Base-by-base conservation (phyloP, 179 eudicot genomes). In the Pouteria campechiana region DNA sequence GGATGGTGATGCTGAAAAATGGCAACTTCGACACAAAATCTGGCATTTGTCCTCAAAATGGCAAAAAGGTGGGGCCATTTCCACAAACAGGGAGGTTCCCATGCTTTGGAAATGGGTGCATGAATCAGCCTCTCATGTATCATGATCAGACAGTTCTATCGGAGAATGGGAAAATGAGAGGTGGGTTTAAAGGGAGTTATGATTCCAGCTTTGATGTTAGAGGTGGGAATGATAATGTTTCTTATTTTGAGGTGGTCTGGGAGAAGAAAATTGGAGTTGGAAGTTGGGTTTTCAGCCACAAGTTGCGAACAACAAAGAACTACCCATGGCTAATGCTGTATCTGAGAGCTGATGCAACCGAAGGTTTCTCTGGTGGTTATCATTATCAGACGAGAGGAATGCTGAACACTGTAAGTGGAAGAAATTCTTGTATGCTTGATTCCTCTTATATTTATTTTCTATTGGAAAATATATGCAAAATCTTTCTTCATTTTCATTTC, bases 291-390 rank as follows among this genome's bases (percentile, higher is more conserved):
- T 73, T 83, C 44, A 48, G 24, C 15, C 88, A 83, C 56, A 79
- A 76, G 52, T 68, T 83, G 2, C 60, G 55, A 15, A 83, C 88
- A 2, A 65, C 88, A 3, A 55, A 49, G 6, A 56, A 57, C 44
- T 79, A 83, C 42, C 94, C 94, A 3, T 83, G 94, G 94, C 55
- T 83, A 21, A 83, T 79, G 94, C 38, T 83, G 52, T 83, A 83
- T 48, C 61, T 83, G 0, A 70, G 94, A 48, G 81, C 94, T 5
- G 94, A 83, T 58, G 88, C 94, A 1, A 73, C 94, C 5, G 57
- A 34, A 24, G 88, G 94, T 0, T 79, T 64, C 51, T 75, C 83
- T 7, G 94, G 94, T 6, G 94, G 94, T 8, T 83, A 83, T 58
- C 94, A 73, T 35, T 83, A 83, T 44, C 72, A 79, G 23, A 76